Conservation (phyloP, 805 yeast genomes). For the Yarrowia sp. region DNA sequence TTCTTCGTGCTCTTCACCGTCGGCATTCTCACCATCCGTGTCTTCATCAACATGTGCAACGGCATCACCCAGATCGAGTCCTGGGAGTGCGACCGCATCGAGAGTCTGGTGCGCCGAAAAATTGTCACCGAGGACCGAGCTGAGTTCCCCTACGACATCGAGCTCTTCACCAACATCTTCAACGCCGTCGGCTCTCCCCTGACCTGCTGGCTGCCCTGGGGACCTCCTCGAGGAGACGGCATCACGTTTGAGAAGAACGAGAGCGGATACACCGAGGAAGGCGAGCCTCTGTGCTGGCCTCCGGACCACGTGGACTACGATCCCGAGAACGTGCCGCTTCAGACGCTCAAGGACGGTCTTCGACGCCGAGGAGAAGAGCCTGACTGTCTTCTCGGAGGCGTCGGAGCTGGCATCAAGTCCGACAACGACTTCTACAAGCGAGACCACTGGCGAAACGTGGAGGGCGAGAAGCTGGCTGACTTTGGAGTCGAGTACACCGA, state of each 20-base stretch:
- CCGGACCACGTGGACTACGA: conserved; percentile 56
- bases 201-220: conserved; percentile 68
- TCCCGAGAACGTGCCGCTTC: neutral
- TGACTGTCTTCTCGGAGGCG: conserved; percentile 13
- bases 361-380: conserved; percentile 16
- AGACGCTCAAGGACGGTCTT: neutral
- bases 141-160: conserved; percentile 82
- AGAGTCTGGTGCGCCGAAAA: conserved; percentile 51
- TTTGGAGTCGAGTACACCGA: conserved; percentile 71
- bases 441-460: conserved; percentile 64
- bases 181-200: conserved; percentile 58
- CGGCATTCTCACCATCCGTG: conserved; percentile 57
- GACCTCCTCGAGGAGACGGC: conserved; percentile 61
- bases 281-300: conserved; percentile 75
- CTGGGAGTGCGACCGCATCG: conserved; percentile 88
- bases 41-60: conserved; percentile 50
- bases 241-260: conserved; percentile 56
- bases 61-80: conserved; percentile 89
- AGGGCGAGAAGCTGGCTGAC: conserved; percentile 82
- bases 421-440: conserved; percentile 36
- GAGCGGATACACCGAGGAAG: conserved; percentile 40
- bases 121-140: conserved; percentile 31
- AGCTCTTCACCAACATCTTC: conserved; percentile 53
- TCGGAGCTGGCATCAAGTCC: neutral
- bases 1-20: conserved; percentile 62